phyloP scores from a whole-genome alignment of 176 grass and related monocot genomes.

The Triticum turgidum region DNA sequence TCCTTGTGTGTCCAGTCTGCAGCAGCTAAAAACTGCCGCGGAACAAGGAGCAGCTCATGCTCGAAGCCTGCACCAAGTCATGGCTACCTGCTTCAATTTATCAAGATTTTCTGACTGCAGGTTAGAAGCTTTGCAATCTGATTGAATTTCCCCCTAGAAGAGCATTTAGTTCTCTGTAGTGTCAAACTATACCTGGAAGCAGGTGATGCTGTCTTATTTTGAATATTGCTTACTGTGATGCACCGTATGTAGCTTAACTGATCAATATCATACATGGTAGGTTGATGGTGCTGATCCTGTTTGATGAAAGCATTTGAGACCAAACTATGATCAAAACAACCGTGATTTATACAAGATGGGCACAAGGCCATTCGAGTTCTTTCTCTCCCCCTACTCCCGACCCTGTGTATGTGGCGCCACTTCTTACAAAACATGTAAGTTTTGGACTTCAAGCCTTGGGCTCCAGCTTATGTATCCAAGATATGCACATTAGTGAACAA shows the following conservation, averaged over 20 bases:
- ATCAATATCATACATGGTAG: not conserved
- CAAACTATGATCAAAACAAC: not conserved
- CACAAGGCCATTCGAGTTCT: not conserved
- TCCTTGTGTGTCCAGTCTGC: not conserved
- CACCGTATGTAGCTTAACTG: not conserved
- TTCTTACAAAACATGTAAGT: constrained; percentile 2
- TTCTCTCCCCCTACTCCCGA: not conserved
- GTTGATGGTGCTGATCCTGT: not conserved
- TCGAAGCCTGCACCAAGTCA: not conserved
- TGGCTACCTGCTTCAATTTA: not conserved
- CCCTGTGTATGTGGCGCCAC: constrained; percentile 7
- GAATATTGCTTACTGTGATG: not conserved
- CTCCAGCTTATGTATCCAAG: constrained; percentile 8
- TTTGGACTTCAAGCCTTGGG: constrained; percentile 16
- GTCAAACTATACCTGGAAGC: not conserved
- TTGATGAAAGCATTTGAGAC: not conserved
- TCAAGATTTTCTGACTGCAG: not conserved
- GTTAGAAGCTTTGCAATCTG: not conserved
- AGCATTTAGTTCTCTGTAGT: not conserved
- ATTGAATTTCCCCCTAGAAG: not conserved
- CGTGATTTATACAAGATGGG: constrained; percentile 19
- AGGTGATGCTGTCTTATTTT: not conserved
- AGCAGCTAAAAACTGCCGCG: not conserved
- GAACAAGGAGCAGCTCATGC: not conserved
- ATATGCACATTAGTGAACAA: constrained; percentile 29